These are phyloP conservation scores for Puccinia coronata DNA, from an alignment of 1,284 basidiomycete species.

Conservation along the genomic window DNA sequence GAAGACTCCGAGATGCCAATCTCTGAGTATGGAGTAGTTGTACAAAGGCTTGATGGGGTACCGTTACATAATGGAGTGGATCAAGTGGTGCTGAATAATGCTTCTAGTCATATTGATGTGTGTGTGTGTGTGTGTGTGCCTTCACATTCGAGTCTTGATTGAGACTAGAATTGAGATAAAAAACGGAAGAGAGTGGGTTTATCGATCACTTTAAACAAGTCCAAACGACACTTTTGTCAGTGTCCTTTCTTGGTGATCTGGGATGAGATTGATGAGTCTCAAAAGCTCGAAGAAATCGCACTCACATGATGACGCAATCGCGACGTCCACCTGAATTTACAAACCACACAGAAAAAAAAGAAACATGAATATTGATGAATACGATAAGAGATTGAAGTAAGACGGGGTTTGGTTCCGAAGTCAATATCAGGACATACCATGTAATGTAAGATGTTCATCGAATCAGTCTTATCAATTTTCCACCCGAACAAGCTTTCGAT, in stretches of 20 bases:
- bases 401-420: no score
- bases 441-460: slow-evolving; percentile 6
- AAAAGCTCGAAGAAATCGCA: background rate
- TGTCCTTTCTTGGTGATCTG: background rate
- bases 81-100: no score
- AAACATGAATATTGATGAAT: no score
- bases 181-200: slow-evolving; percentile 6
- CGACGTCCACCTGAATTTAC: slow-evolving; percentile 4
- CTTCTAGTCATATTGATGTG: no score
- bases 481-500: slow-evolving; percentile 21
- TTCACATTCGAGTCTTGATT: background rate
- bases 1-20: no score
- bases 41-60: no score
- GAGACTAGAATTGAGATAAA: slow-evolving; percentile 1
- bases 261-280: background rate
- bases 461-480: background rate
- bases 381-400: no score
- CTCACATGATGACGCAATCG: background rate
- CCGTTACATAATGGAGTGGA: no score
- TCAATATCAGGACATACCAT: slow-evolving; percentile 15
- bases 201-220: background rate
- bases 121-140: no score
- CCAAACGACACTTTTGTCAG: background rate
- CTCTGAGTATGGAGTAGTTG: no score
- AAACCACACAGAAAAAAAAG: no score